Evolutionary conservation across 2,329 filamentous ascomycete genomes (phyloP).

Genomic region (Sordariomycetes sp.): DNA sequence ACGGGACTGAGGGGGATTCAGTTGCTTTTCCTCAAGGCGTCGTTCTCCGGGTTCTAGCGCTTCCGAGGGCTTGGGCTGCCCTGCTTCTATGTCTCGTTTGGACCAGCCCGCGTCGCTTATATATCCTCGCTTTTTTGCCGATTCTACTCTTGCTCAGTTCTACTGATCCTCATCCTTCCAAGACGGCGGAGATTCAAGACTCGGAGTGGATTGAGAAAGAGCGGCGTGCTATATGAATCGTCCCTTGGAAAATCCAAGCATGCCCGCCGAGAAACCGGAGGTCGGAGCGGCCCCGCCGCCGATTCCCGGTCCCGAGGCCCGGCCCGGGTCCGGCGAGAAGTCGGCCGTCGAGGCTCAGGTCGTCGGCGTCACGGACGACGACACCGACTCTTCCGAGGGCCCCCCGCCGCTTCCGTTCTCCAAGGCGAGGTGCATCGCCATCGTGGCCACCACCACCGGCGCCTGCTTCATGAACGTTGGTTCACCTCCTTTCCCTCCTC

Average conservation of each 20-base stretch:
- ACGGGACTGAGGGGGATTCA: too few relatives aligned
- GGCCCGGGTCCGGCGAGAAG: not conserved
- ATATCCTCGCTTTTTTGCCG: too few relatives aligned
- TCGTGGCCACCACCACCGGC: constrained; percentile 39
- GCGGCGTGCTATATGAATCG: not conserved
- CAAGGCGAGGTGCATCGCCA: constrained; percentile 36
- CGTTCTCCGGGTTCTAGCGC: too few relatives aligned
- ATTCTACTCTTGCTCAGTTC: not conserved
- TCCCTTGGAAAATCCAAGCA: too few relatives aligned
- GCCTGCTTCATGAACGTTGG: constrained; percentile 42
- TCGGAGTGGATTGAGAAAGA: not conserved
- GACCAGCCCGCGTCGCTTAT: too few relatives aligned
- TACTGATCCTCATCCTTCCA: not conserved
- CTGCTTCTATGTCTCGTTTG: too few relatives aligned
- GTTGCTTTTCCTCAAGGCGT: too few relatives aligned
- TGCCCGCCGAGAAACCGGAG: not conserved
- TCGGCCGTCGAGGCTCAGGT: not conserved
- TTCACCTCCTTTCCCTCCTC: not conserved
- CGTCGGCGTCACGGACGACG: not conserved
- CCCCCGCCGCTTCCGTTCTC: constrained; percentile 22
- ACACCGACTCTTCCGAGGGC: not conserved
- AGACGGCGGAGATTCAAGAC: not conserved
- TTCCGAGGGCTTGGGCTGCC: too few relatives aligned
- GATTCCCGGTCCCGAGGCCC: not conserved
- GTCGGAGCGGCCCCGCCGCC: not conserved